Evolutionary conservation across 257 asterid species (phyloP).

Genomic region (Solanum gandarillasii): DNA sequence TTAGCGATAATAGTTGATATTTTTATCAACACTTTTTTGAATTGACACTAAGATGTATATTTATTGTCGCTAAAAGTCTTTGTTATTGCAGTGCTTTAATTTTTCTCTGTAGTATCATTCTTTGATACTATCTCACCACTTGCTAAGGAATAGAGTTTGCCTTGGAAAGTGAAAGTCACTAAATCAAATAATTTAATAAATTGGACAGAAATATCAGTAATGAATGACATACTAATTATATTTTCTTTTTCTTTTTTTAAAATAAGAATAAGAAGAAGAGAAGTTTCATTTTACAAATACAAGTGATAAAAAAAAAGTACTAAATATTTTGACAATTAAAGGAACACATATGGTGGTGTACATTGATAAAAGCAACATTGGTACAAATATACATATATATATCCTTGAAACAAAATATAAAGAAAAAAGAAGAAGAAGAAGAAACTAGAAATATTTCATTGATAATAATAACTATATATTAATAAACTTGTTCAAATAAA

Average conservation of each 20-base stretch:
- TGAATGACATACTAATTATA: background rate
- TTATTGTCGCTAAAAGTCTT: no score
- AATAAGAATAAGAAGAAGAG: background rate
- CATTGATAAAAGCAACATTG: background rate
- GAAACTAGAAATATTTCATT: background rate
- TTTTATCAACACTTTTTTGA: no score
- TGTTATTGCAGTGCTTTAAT: no score
- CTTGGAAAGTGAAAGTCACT: no score
- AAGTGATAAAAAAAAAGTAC: background rate
- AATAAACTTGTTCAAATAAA: background rate
- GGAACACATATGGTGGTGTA: background rate
- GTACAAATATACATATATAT: background rate
- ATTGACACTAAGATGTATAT: no score
- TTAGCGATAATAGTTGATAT: no score
- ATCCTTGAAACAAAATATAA: no score
- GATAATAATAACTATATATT: background rate
- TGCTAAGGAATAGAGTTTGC: no score
- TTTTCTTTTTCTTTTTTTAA: no score
- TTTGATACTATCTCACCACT: no score
- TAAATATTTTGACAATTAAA: background rate
- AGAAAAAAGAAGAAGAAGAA: background rate
- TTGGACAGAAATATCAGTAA: background rate
- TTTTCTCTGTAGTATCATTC: no score
- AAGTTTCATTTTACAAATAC: background rate
- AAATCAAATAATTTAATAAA: no score